Conservation (phyloP, 441 rosid genomes). For the Rhodomyrtus psidioides region DNA sequence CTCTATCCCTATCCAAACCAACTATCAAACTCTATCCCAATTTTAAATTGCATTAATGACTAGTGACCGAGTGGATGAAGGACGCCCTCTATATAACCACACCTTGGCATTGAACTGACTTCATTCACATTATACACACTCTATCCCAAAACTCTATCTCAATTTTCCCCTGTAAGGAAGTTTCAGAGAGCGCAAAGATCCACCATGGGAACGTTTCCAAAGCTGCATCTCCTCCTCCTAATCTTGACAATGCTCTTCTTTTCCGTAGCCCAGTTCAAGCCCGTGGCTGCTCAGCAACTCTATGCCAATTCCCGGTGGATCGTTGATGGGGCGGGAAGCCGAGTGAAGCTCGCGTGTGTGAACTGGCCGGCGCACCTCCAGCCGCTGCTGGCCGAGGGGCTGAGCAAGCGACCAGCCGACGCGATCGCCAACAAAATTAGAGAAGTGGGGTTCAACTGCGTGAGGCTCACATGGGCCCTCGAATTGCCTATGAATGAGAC, state of each 20-base stretch:
- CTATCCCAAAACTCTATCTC: too few relatives aligned
- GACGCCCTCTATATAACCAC: too few relatives aligned
- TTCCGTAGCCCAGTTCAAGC: background rate
- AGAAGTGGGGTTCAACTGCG: constrained; percentile 2
- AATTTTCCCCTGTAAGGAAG: too few relatives aligned
- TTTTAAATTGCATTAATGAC: background rate
- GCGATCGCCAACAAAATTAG: background rate
- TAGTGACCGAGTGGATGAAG: background rate
- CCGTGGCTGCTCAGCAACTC: background rate
- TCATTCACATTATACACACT: too few relatives aligned
- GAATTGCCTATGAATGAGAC: background rate
- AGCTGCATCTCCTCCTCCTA: background rate
- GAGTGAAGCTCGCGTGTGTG: constrained; percentile 1
- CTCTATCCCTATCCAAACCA: background rate
- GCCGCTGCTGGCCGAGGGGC: constrained; percentile 2
- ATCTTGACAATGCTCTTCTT: background rate
- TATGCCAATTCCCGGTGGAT: background rate
- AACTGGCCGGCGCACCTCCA: constrained; percentile 3
- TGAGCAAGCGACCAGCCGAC: background rate
- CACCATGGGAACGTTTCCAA: background rate
- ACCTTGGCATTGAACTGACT: too few relatives aligned
- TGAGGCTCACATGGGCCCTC: background rate
- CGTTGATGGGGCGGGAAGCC: background rate
- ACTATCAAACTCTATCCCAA: background rate
- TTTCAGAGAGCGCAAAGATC: too few relatives aligned